phyloP scores from a whole-genome alignment of 1,284 basidiomycete species.

The Hemileccinum hortonii region DNA sequence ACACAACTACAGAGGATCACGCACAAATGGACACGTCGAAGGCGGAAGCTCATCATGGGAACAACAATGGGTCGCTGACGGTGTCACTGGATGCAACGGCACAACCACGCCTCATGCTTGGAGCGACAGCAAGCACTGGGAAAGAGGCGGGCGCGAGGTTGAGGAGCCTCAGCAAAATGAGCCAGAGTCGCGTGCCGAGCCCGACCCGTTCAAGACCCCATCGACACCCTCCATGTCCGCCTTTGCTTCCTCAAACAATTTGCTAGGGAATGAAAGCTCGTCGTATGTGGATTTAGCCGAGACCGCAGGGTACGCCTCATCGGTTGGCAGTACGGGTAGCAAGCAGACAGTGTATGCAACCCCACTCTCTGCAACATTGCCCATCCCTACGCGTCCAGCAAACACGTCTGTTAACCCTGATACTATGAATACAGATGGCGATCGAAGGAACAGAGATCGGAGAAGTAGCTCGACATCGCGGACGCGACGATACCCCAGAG shows the following conservation, averaged over 20 bases:
- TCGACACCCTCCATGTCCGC: constrained; percentile 28
- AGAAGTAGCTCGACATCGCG: constrained; percentile 29
- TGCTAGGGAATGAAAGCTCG: constrained; percentile 4
- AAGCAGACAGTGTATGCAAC: constrained; percentile 21
- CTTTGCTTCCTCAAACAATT: constrained; percentile 26
- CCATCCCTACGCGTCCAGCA: constrained; percentile 7
- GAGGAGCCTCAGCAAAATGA: too few relatives aligned
- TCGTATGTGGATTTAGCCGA: constrained; percentile 2
- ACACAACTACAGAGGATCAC: constrained; percentile 17
- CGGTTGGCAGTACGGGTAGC: constrained; percentile 14
- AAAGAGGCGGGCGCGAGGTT: constrained; percentile 48
- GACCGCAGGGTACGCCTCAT: constrained; percentile 2
- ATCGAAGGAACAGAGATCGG: constrained; percentile 8
- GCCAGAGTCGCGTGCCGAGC: constrained; percentile 5
- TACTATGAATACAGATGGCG: not conserved
- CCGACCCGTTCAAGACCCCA: constrained; percentile 30
- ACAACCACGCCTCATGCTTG: constrained; percentile 36
- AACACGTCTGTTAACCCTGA: not conserved
- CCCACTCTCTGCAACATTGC: constrained; percentile 12
- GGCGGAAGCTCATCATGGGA: constrained; percentile 36
- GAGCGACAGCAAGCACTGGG: constrained; percentile 54
- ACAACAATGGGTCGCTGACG: constrained; percentile 56
- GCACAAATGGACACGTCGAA: constrained; percentile 23
- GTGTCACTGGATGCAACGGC: constrained; percentile 34
- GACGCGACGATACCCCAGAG: constrained; percentile 28